phyloP scores from a whole-genome alignment of 108 stramenopile genomes.

The Cyclotella baltica region DNA sequence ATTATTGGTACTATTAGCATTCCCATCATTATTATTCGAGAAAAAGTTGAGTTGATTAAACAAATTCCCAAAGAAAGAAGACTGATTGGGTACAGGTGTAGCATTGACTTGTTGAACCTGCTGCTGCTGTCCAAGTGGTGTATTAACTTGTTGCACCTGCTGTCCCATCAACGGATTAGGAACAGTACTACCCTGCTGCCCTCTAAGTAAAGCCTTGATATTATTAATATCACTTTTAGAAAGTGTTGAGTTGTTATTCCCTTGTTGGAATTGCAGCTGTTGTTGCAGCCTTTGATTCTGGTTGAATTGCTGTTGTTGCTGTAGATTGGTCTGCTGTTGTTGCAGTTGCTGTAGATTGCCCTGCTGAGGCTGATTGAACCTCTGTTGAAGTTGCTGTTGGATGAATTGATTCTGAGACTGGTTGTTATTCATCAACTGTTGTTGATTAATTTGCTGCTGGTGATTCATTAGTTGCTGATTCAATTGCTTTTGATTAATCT shows the following conservation, averaged over 20 bases:
- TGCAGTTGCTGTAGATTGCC: background rate
- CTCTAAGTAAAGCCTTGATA: background rate
- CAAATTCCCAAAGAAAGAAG: slow-evolving; percentile 11
- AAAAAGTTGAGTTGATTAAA: slow-evolving; percentile 17
- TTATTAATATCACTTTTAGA: slow-evolving; percentile 8
- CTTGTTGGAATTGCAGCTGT: background rate
- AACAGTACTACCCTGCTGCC: background rate
- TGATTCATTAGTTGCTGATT: background rate
- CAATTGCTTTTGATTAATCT: background rate
- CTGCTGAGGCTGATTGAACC: slow-evolving; percentile 7
- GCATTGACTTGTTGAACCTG: background rate
- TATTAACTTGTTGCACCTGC: background rate
- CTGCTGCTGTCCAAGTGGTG: background rate
- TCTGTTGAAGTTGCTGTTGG: slow-evolving; percentile 10
- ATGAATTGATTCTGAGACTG: no score
- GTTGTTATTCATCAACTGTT: no score
- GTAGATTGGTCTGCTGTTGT: background rate
- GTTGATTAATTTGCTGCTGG: background rate
- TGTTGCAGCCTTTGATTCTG: no score
- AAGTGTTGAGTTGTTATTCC: background rate
- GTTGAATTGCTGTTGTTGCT: background rate
- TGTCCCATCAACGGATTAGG: slow-evolving; percentile 6
- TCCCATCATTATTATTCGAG: background rate
- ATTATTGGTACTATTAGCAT: background rate
- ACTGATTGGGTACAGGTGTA: no score